A percentile compares a stretch with the other conserved stretches of the same genome.
Evolutionary conservation across 2,329 filamentous ascomycete genomes (phyloP).

Genomic region (Colletotrichum orbiculare): DNA sequence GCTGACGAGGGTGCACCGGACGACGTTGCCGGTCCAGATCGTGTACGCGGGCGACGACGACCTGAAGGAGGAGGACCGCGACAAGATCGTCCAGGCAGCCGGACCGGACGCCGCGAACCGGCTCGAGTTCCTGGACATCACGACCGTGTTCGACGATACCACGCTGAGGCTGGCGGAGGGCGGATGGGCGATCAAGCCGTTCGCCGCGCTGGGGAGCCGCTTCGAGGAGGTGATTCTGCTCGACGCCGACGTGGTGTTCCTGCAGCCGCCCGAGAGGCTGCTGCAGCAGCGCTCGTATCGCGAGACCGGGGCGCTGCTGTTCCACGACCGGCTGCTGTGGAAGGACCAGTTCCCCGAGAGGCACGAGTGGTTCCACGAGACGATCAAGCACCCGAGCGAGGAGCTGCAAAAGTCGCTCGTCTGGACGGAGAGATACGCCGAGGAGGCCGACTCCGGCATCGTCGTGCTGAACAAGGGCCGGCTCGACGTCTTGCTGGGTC

Average conservation of each 20-base stretch:
- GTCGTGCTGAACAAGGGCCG: slow-evolving; percentile 55
- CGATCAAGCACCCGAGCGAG: slow-evolving; percentile 49
- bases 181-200: slow-evolving; percentile 55
- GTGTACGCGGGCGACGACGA: slow-evolving; percentile 51
- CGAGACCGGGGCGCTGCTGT: slow-evolving; percentile 49
- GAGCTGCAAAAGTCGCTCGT: slow-evolving; percentile 49
- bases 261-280: slow-evolving; percentile 49
- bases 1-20: slow-evolving; percentile 44
- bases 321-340: slow-evolving; percentile 55
- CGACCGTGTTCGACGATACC: slow-evolving; percentile 47
- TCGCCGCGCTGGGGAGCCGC: slow-evolving; percentile 49
- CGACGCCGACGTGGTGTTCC: slow-evolving; percentile 53
- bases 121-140: slow-evolving; percentile 47
- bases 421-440: slow-evolving; percentile 52
- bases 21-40: slow-evolving; percentile 48
- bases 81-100: slow-evolving; percentile 40
- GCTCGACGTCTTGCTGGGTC: slow-evolving; percentile 48
- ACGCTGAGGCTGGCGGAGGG: slow-evolving; percentile 44
- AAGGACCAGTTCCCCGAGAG: slow-evolving; percentile 47
- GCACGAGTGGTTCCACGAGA: slow-evolving; percentile 51
- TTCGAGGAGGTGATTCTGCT: slow-evolving; percentile 52
- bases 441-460: slow-evolving; percentile 55
- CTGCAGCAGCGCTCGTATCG: slow-evolving; percentile 46
- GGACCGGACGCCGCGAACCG: slow-evolving; percentile 2
- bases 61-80: slow-evolving; percentile 41